Conservation (phyloP, 163 green algal species). For the Coccomyxa subellipsoidea region DNA sequence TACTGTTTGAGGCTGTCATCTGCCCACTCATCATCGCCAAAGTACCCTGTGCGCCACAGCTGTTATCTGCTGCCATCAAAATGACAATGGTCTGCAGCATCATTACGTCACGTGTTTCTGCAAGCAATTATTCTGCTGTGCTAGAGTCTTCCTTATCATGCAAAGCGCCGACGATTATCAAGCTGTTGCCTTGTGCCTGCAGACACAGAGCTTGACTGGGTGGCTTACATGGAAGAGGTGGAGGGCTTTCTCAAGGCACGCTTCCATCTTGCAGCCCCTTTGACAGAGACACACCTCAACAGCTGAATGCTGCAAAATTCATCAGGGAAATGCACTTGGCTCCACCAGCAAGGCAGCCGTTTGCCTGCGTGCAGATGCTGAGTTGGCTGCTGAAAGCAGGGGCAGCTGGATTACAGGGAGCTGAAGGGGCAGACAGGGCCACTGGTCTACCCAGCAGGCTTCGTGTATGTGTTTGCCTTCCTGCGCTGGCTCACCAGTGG, state of each 20-base stretch:
- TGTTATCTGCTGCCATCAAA: no score
- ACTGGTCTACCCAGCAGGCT: conserved; percentile 86
- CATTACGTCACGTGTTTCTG: no score
- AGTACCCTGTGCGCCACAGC: conserved; percentile 40
- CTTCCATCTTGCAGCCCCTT: neutral
- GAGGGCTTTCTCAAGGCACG: conserved; percentile 52
- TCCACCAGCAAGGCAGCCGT: neutral
- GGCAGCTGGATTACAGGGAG: conserved; percentile 77
- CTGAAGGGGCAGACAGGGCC: conserved; percentile 76
- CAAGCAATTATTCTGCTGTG: no score
- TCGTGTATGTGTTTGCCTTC: conserved; percentile 75
- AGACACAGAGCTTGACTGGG: conserved; percentile 92
- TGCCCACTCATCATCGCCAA: conserved; percentile 45
- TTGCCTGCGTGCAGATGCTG: neutral
- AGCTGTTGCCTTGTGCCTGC: conserved; percentile 10
- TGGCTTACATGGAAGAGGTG: conserved; percentile 85
- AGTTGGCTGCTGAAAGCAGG: conserved; percentile 24
- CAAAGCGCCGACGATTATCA: no score
- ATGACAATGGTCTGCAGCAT: no score
- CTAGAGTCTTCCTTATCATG: no score
- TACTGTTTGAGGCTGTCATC: conserved; percentile 32
- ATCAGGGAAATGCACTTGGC: neutral
- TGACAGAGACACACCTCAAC: no score
- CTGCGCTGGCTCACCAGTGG: conserved; percentile 58
- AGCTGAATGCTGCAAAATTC: neutral